Evolutionary conservation across 2,329 filamentous ascomycete species (phyloP), one percentile per base, ranked within the genome.

Genomic region (Diaporthe sp.): DNA sequence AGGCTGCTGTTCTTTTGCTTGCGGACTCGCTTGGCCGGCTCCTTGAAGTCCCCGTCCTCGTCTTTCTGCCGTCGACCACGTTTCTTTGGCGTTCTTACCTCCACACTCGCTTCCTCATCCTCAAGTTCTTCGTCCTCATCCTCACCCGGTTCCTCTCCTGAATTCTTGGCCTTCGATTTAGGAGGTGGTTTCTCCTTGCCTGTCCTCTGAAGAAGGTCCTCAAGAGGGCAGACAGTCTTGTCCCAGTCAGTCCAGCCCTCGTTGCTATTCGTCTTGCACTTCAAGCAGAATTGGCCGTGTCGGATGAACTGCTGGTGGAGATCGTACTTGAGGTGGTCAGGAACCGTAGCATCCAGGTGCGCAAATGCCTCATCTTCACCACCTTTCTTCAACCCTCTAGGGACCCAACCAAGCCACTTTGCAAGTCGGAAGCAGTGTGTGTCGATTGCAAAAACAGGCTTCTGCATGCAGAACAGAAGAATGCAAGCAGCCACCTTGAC

Each of bases 181-280:
- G 44, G 35, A 17, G 55, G 35, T 44, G 50, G 56, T 32, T 63
- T 59, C 44, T 37, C 61, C 35, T 74, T 74, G 19, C 44, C 47
- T 4, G 63, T 81, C 15, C 84, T 81, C 55, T 82, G 77, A 22
- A 87, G 78, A 8, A 87, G 80, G n/a, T 83, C 79, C 75, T 87
- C 85, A 1, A 87, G 78, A 2, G 84, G 85, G 69, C 85, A 86
- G 9, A 80, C 78, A 2, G 80, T 88, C 22, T 90, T 84, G 4
- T 91, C 86, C 92, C 93, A 94, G 0, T 88, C 89, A 35, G 87
- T 87, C 66, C 88, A 92, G 1, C 87, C 88, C 76, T 89, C 85
- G 0, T 89, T 88, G 0, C 92, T 94, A 35, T 78, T 81, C 68
- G 83, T 82, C 72, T 82, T 83, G 78, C 88, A 90, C 58, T 85